Evolutionary conservation across 306 rosid species (phyloP), one percentile per base, ranked within the genome.

Genomic region (Cyamopsis tetragonoloba): DNA sequence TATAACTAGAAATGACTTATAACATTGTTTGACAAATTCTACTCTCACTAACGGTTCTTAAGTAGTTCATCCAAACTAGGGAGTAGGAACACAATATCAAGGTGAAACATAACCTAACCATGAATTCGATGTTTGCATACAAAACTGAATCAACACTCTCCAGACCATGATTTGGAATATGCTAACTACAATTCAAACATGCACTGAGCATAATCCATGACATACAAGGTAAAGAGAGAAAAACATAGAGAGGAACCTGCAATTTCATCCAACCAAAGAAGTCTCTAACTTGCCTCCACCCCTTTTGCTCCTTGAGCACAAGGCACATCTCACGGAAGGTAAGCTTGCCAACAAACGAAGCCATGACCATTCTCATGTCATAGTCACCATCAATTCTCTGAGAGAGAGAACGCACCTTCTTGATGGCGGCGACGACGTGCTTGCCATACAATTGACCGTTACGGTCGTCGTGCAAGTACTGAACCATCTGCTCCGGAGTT

Each of bases 191-290:
- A n/a, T n/a, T n/a, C n/a, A n/a, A n/a, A n/a, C n/a, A n/a, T n/a
- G n/a, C n/a, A n/a, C n/a, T n/a, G n/a, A n/a, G n/a, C n/a, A n/a
- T n/a, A n/a, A n/a, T n/a, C n/a, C n/a, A n/a, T n/a, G n/a, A n/a
- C n/a, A n/a, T n/a, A n/a, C n/a, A n/a, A n/a, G n/a, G n/a, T n/a
- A n/a, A n/a, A n/a, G n/a, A n/a, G n/a, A n/a, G n/a, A n/a, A n/a
- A n/a, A n/a, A n/a, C n/a, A n/a, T n/a, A n/a, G n/a, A n/a, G n/a
- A 2, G 24, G 22, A 41, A 89, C 98, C 96, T 92, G 98, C 72
- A 92, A 80, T 79, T 89, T 92, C 98, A 92, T 92, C 98, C 98
- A 92, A 50, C 73, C 68, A 74, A 92, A 89, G 41, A 92, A 85
- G 78, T 92, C 96, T 14, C 88, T 74, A 7, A 72, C 98, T 62